Percentiles rank a stretch among this genome's conserved stretches.
Conservation (phyloP, 2,329 filamentous ascomycete species). For the Aureobasidium sp. region DNA sequence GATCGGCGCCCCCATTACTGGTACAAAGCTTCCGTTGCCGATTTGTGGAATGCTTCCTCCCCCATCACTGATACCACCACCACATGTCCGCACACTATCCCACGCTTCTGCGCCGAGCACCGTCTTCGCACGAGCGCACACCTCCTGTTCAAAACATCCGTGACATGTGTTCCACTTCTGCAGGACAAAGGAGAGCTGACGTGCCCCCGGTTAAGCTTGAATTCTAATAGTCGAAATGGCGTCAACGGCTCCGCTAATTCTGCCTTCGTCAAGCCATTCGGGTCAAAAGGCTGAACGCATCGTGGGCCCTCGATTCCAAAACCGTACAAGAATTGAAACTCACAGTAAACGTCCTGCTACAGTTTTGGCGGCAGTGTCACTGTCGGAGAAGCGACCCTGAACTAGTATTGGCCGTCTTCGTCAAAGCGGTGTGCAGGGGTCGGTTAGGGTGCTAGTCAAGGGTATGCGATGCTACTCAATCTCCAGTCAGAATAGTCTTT, state of each 20-base stretch:
- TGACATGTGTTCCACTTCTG: background rate
- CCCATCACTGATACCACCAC: background rate
- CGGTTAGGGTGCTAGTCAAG: background rate
- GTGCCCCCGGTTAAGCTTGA: slow-evolving; percentile 4
- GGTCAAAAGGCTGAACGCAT: slow-evolving; percentile 8
- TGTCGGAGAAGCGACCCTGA: background rate
- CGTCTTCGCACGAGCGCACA: background rate
- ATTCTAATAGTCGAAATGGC: slow-evolving; percentile 1
- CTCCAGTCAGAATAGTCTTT: background rate
- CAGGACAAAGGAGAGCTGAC: background rate
- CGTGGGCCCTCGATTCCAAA: background rate
- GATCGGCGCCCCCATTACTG: slow-evolving; percentile 3
- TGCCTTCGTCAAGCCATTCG: background rate
- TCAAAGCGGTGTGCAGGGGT: background rate
- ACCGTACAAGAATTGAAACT: background rate
- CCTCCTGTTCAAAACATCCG: background rate
- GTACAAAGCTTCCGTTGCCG: background rate
- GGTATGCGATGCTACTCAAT: background rate
- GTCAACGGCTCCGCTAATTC: slow-evolving; percentile 9
- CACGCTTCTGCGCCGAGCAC: background rate
- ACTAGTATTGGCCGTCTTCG: background rate
- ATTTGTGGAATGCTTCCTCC: slow-evolving; percentile 15
- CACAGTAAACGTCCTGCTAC: slow-evolving; percentile 1
- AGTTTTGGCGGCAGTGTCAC: background rate
- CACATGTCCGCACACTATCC: slow-evolving; percentile 17